Evolutionary conservation across 2,329 filamentous ascomycete genomes (phyloP), one percentile per base, ranked within the genome.

Genomic region (Pestalotiopsis sp.): DNA sequence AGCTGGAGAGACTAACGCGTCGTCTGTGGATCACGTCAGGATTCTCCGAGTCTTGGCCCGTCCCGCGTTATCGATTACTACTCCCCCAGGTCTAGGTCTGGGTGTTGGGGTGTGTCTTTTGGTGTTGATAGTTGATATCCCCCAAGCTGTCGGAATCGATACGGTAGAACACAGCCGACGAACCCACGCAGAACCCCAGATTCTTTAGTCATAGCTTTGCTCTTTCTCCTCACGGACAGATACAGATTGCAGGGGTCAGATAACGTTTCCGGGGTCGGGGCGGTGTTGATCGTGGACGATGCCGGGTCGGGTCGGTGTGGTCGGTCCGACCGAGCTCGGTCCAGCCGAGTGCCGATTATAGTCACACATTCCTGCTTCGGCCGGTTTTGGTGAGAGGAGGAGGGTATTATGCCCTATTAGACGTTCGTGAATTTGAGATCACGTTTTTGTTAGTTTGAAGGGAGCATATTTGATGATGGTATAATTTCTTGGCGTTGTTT

Each of bases 281-380:
- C 41, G n/a, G 7, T 52, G n/a, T n/a, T n/a, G 13, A 39, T 13
- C 9, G 6, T 9, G 25, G 59, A 59, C 27, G 27, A 62, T 31
- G 38, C 27, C n/a, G 59, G n/a, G 11, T 36, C 59, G 59, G 57
- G 20, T 59, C 57, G 57, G 59, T 20, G 5, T 20, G 14, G 5
- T 39, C 59, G 59, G 59, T 39, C 31, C 59, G 25, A 36, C 59
- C 59, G 59, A 39, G 14, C 3, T 36, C 59, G 59, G 59, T 62
- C 59, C n/a, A 36, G 59, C 59, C 59, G 59, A 62, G n/a, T 36
- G 59, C 59, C 59, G 59, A 36, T 20, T 62, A 27, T n/a, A 59
- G 57, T 36, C 31, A 36, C 6, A 36, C 31, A 11, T 7, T 36
- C n/a, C 25, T 62, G 59, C 6, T n/a, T 62, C 31, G 59, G 31